phyloP scores from a whole-genome alignment of 2,329 filamentous ascomycete genomes.

The Neophaeococcomyces mojaviensis region DNA sequence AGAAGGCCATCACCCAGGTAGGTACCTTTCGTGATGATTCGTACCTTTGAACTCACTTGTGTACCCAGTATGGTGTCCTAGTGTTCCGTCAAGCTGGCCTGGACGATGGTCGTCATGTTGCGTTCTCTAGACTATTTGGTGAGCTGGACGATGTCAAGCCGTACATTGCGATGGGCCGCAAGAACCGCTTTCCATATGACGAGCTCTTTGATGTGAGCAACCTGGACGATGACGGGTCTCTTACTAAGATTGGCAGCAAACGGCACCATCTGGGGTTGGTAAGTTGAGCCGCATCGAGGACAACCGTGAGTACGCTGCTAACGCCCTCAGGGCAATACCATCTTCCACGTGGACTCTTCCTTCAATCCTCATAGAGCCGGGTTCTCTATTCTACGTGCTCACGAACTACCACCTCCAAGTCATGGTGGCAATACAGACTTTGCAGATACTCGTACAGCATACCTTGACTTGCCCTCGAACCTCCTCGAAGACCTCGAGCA shows the following conservation, averaged over 20 bases:
- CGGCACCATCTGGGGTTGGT: constrained; percentile 37
- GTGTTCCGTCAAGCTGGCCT: constrained; percentile 46
- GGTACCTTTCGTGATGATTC: background rate
- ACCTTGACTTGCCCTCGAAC: constrained; percentile 36
- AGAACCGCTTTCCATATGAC: constrained; percentile 40
- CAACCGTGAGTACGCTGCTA: background rate
- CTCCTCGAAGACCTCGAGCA: constrained; percentile 30
- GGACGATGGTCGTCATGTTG: constrained; percentile 45
- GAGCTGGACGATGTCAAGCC: constrained; percentile 49
- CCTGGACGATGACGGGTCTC: constrained; percentile 40
- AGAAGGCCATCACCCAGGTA: constrained; percentile 31
- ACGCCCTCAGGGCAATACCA: constrained; percentile 35
- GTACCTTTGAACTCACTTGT: background rate
- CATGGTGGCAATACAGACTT: constrained; percentile 48
- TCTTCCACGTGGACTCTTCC: constrained; percentile 50
- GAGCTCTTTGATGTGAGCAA: constrained; percentile 55
- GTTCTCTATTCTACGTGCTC: constrained; percentile 46
- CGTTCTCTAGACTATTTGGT: constrained; percentile 45
- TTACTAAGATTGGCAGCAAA: constrained; percentile 36
- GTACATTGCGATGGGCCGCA: constrained; percentile 41
- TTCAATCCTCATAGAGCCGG: constrained; percentile 50
- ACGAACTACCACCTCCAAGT: constrained; percentile 41
- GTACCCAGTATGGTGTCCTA: constrained; percentile 44
- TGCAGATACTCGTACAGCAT: constrained; percentile 47
- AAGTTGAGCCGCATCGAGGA: constrained; percentile 11